Percentiles rank a stretch among this genome's conserved stretches.
These are phyloP conservation scores for Medicago arabica DNA, from an alignment of 306 rosid genomes.

Conservation along the genomic window DNA sequence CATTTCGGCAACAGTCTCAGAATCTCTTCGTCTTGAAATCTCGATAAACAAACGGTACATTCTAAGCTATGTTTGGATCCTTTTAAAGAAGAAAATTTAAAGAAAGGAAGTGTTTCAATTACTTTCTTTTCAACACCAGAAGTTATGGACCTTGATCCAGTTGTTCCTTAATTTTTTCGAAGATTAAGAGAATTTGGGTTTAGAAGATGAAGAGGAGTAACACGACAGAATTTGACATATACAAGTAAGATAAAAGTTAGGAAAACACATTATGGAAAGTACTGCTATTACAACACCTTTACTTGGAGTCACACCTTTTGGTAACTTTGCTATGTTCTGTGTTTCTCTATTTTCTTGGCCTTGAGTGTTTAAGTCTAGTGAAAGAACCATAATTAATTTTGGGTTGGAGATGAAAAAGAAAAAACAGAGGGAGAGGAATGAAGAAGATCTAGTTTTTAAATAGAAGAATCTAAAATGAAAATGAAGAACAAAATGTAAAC, in stretches of 20 bases:
- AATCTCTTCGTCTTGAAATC: constrained; percentile 69
- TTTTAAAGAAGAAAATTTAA: constrained; percentile 70
- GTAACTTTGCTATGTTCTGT: constrained; percentile 30
- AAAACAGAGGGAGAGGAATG: no score
- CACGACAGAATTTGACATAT: constrained; percentile 66
- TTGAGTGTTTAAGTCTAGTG: constrained; percentile 19
- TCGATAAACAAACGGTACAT: constrained; percentile 78
- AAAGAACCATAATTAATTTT: constrained; percentile 36
- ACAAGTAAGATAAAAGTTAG: constrained; percentile 57
- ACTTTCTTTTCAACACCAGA: constrained; percentile 68
- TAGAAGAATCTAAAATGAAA: no score
- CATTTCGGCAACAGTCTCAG: constrained; percentile 86
- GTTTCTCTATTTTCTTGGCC: not conserved
- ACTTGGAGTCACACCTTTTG: constrained; percentile 52
- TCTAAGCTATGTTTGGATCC: constrained; percentile 89
- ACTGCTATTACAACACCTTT: constrained; percentile 55
- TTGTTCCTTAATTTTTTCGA: constrained; percentile 17
- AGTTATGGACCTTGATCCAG: constrained; percentile 49
- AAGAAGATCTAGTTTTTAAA: no score
- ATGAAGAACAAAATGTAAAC: no score
- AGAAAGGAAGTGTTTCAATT: constrained; percentile 76
- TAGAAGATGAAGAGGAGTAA: constrained; percentile 23
- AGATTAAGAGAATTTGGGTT: not conserved
- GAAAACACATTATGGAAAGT: constrained; percentile 54
- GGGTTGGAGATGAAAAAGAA: no score